phyloP scores from a whole-genome alignment of 345 rosid genomes.

The Acer campestre region DNA sequence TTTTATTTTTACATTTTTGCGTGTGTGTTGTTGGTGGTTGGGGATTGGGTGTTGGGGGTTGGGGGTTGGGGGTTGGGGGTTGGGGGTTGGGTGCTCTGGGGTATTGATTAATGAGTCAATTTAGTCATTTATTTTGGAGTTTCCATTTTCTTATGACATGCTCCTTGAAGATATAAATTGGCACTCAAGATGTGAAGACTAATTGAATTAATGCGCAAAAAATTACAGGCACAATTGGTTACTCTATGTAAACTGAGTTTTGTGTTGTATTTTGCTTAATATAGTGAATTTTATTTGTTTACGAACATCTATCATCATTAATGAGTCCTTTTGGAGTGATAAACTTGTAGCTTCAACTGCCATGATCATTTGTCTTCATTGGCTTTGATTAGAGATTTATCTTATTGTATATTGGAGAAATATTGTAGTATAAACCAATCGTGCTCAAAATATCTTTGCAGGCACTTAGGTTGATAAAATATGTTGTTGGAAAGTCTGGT shows the following conservation, averaged over 20 bases:
- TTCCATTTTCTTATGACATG: not conserved
- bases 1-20: not conserved
- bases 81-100: too few species aligned
- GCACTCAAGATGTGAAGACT: not conserved
- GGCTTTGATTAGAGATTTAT: not conserved
- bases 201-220: not conserved
- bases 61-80: too few species aligned
- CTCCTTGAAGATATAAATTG: not conserved
- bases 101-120: too few species aligned
- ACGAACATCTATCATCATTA: not conserved
- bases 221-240: not conserved
- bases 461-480: constrained; percentile 91
- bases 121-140: not conserved
- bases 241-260: not conserved
- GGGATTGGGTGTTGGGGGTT: too few species aligned
- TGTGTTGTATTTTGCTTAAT: not conserved
- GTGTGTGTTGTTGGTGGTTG: too few species aligned
- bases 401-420: not conserved
- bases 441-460: constrained; percentile 28
- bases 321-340: not conserved
- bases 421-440: constrained; percentile 3
- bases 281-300: not conserved
- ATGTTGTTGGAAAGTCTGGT: constrained; percentile 87
- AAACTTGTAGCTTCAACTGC: not conserved
- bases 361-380: not conserved